Evolutionary conservation across 2,329 filamentous ascomycete genomes (phyloP), one percentile per base, ranked within the genome.

Genomic region (Pseudomassariella vexata): DNA sequence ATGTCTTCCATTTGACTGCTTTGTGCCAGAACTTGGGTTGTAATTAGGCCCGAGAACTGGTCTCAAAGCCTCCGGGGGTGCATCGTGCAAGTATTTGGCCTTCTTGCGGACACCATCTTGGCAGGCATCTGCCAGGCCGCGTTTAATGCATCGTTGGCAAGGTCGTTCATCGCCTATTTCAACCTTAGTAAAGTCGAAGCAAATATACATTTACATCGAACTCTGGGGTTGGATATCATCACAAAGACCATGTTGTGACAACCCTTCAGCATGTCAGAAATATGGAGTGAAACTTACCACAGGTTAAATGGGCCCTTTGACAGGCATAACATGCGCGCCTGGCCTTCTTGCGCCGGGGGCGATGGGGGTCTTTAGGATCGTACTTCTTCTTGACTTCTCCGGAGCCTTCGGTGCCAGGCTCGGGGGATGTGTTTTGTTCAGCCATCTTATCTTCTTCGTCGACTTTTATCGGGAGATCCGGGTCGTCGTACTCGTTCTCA

Each of bases 61-160:
- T 53, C 90, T 76, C 40, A 95, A 69, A 27, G 88, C 88, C 56
- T 94, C 88, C 32, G 87, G 79, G 21, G 90, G 89, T 17, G 90
- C 88, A 70, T 96, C 92, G 53, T 96, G 89, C 35, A 98, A 83
- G 59, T 98, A 98, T 60, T 98, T 98, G 32, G 92, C 92, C 71
- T 96, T 98, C 63, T 98, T 98, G 42, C 92, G 83, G 31, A 96
- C 88, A 33, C 92, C 92, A 55, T 98, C 92, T 58, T 95, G 88
- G 53, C 92, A 98, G 39, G 79, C 79, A 56, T 95, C 88, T 50
- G 88, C 85, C 15, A 96, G 75, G 27, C 87, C 86, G 48, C 92
- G 82, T 61, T 95, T 95, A 48, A 96, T 87, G 58, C 92, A 98
- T 51, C 92, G 74, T 52, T 88, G 79, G 56, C 92, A 98, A 32